Percentiles rank a stretch among this genome's conserved stretches.
These are phyloP conservation scores for Metarhizium humberi DNA, from an alignment of 2,329 filamentous ascomycete species.

Conservation along the genomic window DNA sequence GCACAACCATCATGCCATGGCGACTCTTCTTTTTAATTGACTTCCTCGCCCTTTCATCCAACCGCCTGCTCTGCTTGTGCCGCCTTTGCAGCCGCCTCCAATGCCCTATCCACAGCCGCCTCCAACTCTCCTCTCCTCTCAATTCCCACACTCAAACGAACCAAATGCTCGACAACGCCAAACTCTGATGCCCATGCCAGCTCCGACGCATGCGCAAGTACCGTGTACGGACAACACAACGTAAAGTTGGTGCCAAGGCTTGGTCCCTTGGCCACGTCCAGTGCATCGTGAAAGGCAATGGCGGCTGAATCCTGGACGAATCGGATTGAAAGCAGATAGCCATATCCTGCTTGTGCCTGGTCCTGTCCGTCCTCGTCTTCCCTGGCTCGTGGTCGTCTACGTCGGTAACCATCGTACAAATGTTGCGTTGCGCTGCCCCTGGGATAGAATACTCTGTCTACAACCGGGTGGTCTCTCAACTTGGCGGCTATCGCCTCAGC, in stretches of 20 bases:
- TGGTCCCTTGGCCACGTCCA: conserved; percentile 38
- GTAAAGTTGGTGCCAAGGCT: conserved; percentile 42
- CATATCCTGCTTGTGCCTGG: conserved; percentile 31
- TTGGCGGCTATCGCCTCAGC: conserved; percentile 17
- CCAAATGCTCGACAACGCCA: conserved; percentile 28
- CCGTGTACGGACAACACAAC: conserved; percentile 31
- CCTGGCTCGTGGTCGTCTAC: not conserved
- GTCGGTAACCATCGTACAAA: conserved; percentile 13
- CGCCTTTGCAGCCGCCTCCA: not conserved
- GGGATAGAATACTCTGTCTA: conserved; percentile 30
- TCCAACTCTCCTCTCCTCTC: conserved; percentile 17
- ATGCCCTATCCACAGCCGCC: not conserved
- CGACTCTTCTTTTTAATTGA: too few relatives aligned
- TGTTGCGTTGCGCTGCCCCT: conserved; percentile 26
- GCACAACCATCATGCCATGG: too few relatives aligned
- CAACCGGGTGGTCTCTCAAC: conserved; percentile 12
- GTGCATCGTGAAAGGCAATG: conserved; percentile 36
- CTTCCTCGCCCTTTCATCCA: too few relatives aligned
- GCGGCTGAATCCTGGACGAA: conserved; percentile 28
- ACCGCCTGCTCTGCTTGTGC: not conserved
- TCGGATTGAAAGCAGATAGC: conserved; percentile 41
- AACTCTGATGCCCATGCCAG: conserved; percentile 27
- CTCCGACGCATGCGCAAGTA: conserved; percentile 27
- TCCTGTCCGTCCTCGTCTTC: conserved; percentile 17
- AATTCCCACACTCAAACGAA: conserved; percentile 35